Conservation (phyloP, 768 basidiomycete species). For the Boletus sp. region DNA sequence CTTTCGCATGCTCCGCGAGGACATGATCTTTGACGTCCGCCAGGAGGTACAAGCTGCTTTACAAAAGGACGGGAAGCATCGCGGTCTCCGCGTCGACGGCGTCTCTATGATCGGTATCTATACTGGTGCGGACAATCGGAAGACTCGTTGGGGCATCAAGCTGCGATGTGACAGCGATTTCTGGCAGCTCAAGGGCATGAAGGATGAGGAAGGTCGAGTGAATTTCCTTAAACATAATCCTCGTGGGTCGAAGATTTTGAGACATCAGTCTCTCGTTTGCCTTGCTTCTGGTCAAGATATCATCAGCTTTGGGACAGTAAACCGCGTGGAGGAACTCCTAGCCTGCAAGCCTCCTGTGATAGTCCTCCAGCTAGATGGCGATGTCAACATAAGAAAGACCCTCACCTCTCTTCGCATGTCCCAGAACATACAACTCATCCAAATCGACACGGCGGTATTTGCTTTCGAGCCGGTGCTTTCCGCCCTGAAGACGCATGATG, state of each 20-base stretch:
- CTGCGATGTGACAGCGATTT: constrained; percentile 36
- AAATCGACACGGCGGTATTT: constrained; percentile 58
- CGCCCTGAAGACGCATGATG: constrained; percentile 37
- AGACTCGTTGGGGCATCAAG: constrained; percentile 41
- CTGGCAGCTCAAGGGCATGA: constrained; percentile 29
- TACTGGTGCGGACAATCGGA: constrained; percentile 19
- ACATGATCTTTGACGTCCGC: constrained; percentile 55
- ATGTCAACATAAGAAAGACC: constrained; percentile 33
- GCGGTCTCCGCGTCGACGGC: constrained; percentile 31
- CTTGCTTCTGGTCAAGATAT: constrained; percentile 46
- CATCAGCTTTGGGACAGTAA: constrained; percentile 51
- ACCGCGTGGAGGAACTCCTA: constrained; percentile 53
- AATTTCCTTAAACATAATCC: constrained; percentile 33
- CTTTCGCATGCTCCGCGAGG: constrained; percentile 62
- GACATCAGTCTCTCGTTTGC: constrained; percentile 53
- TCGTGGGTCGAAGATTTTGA: constrained; percentile 36
- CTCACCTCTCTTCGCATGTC: constrained; percentile 37
- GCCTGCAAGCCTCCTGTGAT: constrained; percentile 45
- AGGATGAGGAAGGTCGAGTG: constrained; percentile 30
- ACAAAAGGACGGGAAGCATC: constrained; percentile 35
- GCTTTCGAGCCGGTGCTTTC: constrained; percentile 60
- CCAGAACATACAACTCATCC: constrained; percentile 42
- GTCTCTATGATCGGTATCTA: constrained; percentile 38
- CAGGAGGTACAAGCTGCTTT: constrained; percentile 47
- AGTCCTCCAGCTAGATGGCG: constrained; percentile 51